These are phyloP conservation scores for Epichloe aotearoae DNA, from an alignment of 2,329 filamentous ascomycete genomes.

Conservation along the genomic window DNA sequence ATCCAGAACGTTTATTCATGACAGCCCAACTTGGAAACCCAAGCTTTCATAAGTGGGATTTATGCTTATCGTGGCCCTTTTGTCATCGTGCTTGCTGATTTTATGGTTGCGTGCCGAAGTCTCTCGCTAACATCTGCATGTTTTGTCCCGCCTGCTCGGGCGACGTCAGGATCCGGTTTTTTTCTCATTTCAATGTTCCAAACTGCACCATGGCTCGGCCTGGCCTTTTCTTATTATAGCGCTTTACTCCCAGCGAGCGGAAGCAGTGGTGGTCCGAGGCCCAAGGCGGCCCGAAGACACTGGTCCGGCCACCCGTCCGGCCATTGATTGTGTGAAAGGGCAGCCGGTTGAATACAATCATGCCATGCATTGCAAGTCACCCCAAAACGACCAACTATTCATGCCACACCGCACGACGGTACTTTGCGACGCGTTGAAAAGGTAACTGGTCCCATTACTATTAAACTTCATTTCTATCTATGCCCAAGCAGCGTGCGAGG, in stretches of 20 bases:
- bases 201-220: no score
- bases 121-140: neutral
- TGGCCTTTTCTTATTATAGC: neutral
- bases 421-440: no score
- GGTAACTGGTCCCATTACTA: no score
- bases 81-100: neutral
- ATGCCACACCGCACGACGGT: no score
- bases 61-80: neutral
- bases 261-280: no score
- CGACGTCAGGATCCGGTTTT: conserved; percentile 1
- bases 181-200: neutral
- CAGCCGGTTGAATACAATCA: no score
- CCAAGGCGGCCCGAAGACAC: no score
- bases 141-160: neutral
- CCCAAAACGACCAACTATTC: neutral
- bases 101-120: neutral
- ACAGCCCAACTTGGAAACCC: neutral
- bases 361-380: no score
- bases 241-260: neutral
- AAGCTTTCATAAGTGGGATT: no score
- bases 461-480: conserved; percentile 4
- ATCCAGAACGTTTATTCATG: neutral
- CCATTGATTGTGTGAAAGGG: no score
- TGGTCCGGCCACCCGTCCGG: no score
- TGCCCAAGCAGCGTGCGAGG: conserved; percentile 7